phyloP scores from a whole-genome alignment of 2,329 filamentous ascomycete species.

The Epichloe sp. region DNA sequence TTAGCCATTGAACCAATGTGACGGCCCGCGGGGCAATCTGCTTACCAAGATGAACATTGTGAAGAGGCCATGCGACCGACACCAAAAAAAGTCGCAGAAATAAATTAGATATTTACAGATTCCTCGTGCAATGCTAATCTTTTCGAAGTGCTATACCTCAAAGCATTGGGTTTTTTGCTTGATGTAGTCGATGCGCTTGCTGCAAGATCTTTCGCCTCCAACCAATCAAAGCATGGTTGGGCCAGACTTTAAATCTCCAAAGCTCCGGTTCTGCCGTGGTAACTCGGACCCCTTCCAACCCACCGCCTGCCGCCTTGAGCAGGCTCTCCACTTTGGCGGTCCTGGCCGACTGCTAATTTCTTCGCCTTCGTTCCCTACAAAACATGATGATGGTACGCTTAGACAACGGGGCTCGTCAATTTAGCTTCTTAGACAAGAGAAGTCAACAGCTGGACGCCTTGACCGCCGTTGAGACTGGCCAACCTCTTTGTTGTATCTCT shows the following conservation, averaged over 20 bases:
- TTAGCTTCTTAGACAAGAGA: background rate
- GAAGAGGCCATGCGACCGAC: background rate
- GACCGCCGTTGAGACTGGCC: background rate
- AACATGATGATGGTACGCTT: too few relatives aligned
- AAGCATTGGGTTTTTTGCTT: background rate
- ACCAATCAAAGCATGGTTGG: constrained; percentile 3
- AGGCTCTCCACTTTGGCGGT: background rate
- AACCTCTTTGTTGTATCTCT: background rate
- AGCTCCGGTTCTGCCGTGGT: background rate
- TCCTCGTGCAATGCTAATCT: background rate
- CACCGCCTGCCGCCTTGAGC: background rate
- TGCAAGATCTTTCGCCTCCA: background rate
- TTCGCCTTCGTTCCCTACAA: too few relatives aligned
- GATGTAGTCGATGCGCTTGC: background rate
- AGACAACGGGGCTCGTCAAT: too few relatives aligned
- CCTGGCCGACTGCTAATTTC: too few relatives aligned
- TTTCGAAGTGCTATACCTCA: background rate
- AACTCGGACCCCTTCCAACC: too few relatives aligned
- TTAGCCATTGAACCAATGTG: background rate
- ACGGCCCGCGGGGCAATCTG: background rate
- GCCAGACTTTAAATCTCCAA: background rate
- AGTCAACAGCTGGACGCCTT: background rate
- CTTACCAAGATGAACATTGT: constrained; percentile 39
- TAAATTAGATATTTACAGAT: background rate
- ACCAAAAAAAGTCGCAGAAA: background rate